phyloP scores from a whole-genome alignment of 495 filamentous ascomycete species.

The Pyrenula aspistea region DNA sequence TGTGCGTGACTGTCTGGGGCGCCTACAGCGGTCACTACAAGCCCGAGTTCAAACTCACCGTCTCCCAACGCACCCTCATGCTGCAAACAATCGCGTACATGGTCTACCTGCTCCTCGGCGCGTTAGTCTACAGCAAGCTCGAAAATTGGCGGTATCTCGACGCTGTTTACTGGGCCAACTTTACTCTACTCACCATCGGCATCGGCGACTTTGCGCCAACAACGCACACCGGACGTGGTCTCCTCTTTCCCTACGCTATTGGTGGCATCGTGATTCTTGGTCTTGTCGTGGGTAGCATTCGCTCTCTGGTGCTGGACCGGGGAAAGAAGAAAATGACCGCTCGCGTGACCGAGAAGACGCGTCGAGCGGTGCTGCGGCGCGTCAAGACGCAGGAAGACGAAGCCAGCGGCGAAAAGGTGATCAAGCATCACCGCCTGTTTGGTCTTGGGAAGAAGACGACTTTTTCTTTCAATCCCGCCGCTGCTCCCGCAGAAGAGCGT shows the following conservation, averaged over 20 bases:
- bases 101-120: constrained; percentile 62
- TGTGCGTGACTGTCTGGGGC: constrained; percentile 57
- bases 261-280: constrained; percentile 73
- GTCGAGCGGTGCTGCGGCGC: constrained; percentile 38
- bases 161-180: constrained; percentile 72
- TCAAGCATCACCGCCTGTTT: constrained; percentile 5
- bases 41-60: constrained; percentile 59
- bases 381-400: constrained; percentile 32
- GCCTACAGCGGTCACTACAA: constrained; percentile 50
- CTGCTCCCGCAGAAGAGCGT: constrained; percentile 24
- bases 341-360: constrained; percentile 58
- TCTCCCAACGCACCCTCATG: constrained; percentile 73
- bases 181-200: constrained; percentile 76
- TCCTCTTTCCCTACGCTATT: constrained; percentile 71
- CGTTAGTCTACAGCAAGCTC: constrained; percentile 55
- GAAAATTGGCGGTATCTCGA: constrained; percentile 75
- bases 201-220: constrained; percentile 56
- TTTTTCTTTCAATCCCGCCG: neutral
- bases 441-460: neutral
- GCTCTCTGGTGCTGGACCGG: constrained; percentile 66
- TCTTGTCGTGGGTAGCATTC: constrained; percentile 74
- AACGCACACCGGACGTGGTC: constrained; percentile 48
- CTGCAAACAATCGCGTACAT: constrained; percentile 74
- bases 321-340: constrained; percentile 58
- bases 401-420: constrained; percentile 4